Base-by-base conservation (phyloP, 2,329 filamentous ascomycete species). In the Beauveria sp. region DNA sequence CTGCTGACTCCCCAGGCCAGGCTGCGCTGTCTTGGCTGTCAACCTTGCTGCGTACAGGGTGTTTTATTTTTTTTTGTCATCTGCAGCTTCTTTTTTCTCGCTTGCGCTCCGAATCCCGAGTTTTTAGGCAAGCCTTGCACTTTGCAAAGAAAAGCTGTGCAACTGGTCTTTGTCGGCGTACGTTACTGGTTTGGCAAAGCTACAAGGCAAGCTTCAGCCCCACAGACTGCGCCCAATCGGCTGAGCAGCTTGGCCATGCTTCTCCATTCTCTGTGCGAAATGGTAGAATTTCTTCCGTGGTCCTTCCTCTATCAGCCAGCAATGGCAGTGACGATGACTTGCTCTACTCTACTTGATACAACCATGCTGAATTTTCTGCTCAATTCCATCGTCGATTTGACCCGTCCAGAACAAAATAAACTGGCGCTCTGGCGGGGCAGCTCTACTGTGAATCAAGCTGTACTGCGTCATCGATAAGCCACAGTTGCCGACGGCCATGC, bases 381-480 rank as follows among this genome's bases (percentile, higher is more conserved):
- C 9, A 18, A 51, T n/a, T 9, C 9, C 26, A 57, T 56, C 43
- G n/a, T 22, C 44, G 44, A 57, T 54, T 47, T 37, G 50, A 52
- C 16, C 12, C 10, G 28, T 34, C n/a, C 43, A 46, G n/a, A 20
- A 20, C 47, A 4, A 58, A 50, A 20, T 43, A 51, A 43, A 59
- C 48, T 43, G 18, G 55, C 14, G 20, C 20, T 12, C 40, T 16
- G 24, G 52, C 59, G 43, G 52, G 55, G 55, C 55, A 28, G 14
- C 10, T 66, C 61, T 20, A 26, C 12, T n/a, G 46, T 28, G 60
- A 67, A 62, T 66, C 63, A 63, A 63, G 61, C 66, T 67, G 57
- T 65, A 66, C 67, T 72, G 70, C 71, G 71, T 73, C 71, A 73
- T 73, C 69, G 70, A 72, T 66, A 67, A 64, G 63, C 61, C 62